Percentiles rank a stretch among this genome's conserved stretches.
These are phyloP conservation scores for Monosporascus sp. DNA, from an alignment of 2,329 filamentous ascomycete species.

Conservation along the genomic window DNA sequence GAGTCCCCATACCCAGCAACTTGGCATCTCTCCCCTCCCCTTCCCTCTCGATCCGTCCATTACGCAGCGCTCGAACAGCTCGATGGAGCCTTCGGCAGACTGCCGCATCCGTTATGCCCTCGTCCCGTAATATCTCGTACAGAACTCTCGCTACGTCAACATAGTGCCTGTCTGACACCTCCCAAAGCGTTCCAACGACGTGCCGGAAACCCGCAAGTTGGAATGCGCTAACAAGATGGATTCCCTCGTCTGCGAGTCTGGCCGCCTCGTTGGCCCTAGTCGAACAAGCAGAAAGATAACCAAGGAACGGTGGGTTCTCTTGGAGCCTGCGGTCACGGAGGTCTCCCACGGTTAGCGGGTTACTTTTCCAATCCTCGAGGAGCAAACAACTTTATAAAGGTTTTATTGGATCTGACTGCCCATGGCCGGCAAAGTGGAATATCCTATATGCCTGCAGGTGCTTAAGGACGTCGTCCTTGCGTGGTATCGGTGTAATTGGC, in stretches of 20 bases:
- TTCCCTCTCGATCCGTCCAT: not conserved
- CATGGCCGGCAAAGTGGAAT: slow-evolving; percentile 38
- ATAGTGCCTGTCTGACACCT: not conserved
- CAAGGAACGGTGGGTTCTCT: slow-evolving; percentile 23
- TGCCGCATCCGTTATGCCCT: slow-evolving; percentile 3
- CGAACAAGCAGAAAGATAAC: slow-evolving; percentile 33
- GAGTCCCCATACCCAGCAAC: no score
- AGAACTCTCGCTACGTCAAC: slow-evolving; percentile 2
- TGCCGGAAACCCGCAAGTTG: slow-evolving; percentile 19
- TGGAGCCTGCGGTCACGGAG: slow-evolving; percentile 11
- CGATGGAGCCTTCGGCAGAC: slow-evolving; percentile 4
- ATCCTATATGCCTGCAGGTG: slow-evolving; percentile 23
- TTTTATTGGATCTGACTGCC: slow-evolving; percentile 17
- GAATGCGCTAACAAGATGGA: slow-evolving; percentile 32
- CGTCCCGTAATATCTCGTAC: slow-evolving; percentile 3
- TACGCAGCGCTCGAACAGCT: slow-evolving; percentile 1
- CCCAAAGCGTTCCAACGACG: not conserved
- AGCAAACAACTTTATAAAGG: slow-evolving; percentile 26
- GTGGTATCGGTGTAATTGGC: not conserved
- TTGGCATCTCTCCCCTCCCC: no score
- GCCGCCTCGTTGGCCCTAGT: slow-evolving; percentile 21
- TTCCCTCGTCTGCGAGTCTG: slow-evolving; percentile 27
- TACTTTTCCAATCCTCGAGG: slow-evolving; percentile 19
- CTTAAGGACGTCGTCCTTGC: slow-evolving; percentile 18
- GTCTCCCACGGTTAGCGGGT: slow-evolving; percentile 10